Evolutionary conservation across 768 basidiomycete species (phyloP), one percentile per base, ranked within the genome.

Genomic region (Rhodotorula sphaerocarpa): DNA sequence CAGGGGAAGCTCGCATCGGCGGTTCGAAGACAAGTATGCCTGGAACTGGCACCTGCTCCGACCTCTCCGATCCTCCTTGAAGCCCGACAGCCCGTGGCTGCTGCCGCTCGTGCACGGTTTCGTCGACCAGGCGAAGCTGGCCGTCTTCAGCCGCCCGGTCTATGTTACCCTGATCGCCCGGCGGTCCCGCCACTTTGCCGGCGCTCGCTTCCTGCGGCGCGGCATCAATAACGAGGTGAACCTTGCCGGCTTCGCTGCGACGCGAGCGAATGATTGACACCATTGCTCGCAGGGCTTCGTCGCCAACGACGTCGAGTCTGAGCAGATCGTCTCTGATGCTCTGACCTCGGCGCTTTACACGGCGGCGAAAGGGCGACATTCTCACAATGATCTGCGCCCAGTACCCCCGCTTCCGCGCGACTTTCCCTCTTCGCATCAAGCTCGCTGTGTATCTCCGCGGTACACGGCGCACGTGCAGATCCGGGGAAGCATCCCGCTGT

Each of bases 221-320:
- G 95, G 95, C 5, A 89, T 90, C 28, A 96, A 95, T 70, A 87
- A 90, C 66, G 84, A 93, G 79, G 91, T 90, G 50, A 31, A 39
- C 20, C n/a, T 33, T 21, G 34, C 28, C 45, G 39, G 21, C 28
- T 14, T 7, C 14, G 18, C 16, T 28, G 7, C 3, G 5, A 2
- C 2, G 7, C 25, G 16, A 0, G 34, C 7, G 36, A 50, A 67
- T 70, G 42, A 69, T 9, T 25, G 16, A 6, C 28, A 41, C 36
- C 12, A n/a, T 16, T n/a, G 30, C 28, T 41, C 25, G 23, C 65
- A 95, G 90, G 95, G 95, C 5, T 90, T 92, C 73, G 93, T 97
- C 15, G 93, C 93, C 5, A 99, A 99, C 73, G 95, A 97, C 75
- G 95, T 99, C 3, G 95, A 99, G 76, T 95, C 91, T 0, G 95